These are phyloP conservation scores for Daedaleopsis nitida DNA, from an alignment of 768 basidiomycete genomes.

Conservation along the genomic window DNA sequence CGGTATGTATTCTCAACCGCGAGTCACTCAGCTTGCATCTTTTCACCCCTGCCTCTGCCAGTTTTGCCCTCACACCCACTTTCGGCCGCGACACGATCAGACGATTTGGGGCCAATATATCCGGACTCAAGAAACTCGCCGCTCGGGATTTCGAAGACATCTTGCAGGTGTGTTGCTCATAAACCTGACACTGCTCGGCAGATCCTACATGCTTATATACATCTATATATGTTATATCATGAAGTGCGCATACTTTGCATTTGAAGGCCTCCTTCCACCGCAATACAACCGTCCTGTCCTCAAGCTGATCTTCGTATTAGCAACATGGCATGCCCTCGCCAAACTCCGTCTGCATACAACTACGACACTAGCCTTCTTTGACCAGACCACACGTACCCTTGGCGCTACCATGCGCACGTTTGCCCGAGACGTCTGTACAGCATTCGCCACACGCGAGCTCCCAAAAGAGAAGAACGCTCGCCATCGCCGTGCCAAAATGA, in stretches of 20 bases:
- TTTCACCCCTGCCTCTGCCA: too few relatives aligned
- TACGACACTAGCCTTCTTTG: slow-evolving; percentile 30
- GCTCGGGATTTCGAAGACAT: slow-evolving; percentile 33
- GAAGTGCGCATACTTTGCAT: slow-evolving; percentile 19
- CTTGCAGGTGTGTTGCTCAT: slow-evolving; percentile 20
- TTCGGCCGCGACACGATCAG: slow-evolving; percentile 29
- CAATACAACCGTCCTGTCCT: slow-evolving; percentile 26
- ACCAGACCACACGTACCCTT: slow-evolving; percentile 27
- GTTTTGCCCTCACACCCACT: slow-evolving; percentile 20
- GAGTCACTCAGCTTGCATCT: too few relatives aligned
- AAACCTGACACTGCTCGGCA: not conserved
- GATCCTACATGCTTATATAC: too few relatives aligned
- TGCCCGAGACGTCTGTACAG: slow-evolving; percentile 25
- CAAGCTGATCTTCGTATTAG: slow-evolving; percentile 36
- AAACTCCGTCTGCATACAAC: slow-evolving; percentile 44
- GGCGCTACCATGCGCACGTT: slow-evolving; percentile 38
- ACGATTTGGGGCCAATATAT: slow-evolving; percentile 23
- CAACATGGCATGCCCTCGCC: slow-evolving; percentile 40
- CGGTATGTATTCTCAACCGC: not conserved
- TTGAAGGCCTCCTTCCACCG: slow-evolving; percentile 33
- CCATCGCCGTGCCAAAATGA: slow-evolving; percentile 9
- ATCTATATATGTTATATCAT: too few relatives aligned
- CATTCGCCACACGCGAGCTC: slow-evolving; percentile 36
- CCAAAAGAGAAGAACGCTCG: slow-evolving; percentile 36
- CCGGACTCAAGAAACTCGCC: slow-evolving; percentile 31